A percentile compares a stretch with the other conserved stretches of the same genome.
Conservation (phyloP, 2,329 filamentous ascomycete species). For the Polytolypa hystricis region DNA sequence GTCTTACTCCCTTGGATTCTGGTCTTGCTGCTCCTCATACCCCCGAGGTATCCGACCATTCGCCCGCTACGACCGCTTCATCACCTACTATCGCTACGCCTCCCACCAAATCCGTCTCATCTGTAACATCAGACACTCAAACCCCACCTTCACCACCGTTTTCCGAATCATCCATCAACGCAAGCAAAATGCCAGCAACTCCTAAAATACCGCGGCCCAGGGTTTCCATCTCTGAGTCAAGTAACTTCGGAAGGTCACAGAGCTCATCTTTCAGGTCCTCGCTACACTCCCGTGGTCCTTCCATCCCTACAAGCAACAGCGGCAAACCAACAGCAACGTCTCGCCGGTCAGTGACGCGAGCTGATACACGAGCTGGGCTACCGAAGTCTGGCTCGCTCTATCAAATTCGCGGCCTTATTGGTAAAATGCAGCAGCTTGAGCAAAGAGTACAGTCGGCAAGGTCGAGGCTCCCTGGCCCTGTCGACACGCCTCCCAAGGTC, state of each 20-base stretch:
- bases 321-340: constrained; percentile 34
- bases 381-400: constrained; percentile 56
- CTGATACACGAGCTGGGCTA: constrained; percentile 12
- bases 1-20: constrained; percentile 39
- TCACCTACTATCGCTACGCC: constrained; percentile 86
- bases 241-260: constrained; percentile 43
- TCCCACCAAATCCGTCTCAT: constrained; percentile 57
- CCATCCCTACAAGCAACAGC: constrained; percentile 41
- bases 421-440: constrained; percentile 94
- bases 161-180: constrained; percentile 65
- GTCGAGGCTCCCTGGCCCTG: constrained; percentile 79
- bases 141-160: constrained; percentile 91
- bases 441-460: constrained; percentile 83
- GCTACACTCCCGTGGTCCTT: constrained; percentile 47
- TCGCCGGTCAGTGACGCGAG: constrained; percentile 24
- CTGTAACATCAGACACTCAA: constrained; percentile 52
- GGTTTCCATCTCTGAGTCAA: constrained; percentile 37
- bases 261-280: constrained; percentile 30
- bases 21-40: constrained; percentile 47
- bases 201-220: constrained; percentile 36
- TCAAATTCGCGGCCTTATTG: constrained; percentile 86
- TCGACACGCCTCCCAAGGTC: constrained; percentile 62
- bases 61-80: constrained; percentile 73
- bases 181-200: constrained; percentile 44
- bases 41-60: constrained; percentile 47